A percentile compares a stretch with the other conserved stretches of the same genome.
These are phyloP conservation scores for Petunia axillaris DNA, from an alignment of 257 asterid species.

Conservation along the genomic window DNA sequence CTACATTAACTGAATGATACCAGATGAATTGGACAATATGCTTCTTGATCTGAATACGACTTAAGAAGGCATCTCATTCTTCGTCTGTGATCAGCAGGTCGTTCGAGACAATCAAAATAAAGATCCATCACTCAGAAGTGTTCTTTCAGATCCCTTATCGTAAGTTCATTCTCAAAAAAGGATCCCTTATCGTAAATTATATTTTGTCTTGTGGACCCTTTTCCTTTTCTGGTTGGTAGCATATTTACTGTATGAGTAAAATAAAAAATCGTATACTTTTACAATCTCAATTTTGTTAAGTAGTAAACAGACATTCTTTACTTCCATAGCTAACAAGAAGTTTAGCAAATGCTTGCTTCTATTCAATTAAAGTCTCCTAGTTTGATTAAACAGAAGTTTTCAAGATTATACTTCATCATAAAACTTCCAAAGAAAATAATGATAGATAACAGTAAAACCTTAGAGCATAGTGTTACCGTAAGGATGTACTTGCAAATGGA, in stretches of 20 bases:
- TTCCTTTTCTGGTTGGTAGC: slow-evolving; percentile 14
- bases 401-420: not conserved
- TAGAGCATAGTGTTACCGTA: not conserved
- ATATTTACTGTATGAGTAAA: not conserved
- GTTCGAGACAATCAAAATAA: slow-evolving; percentile 61
- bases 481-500: not conserved
- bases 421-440: not conserved
- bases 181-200: slow-evolving; percentile 92
- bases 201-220: slow-evolving; percentile 26
- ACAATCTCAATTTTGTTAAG: not conserved
- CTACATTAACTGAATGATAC: not conserved
- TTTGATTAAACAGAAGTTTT: not conserved
- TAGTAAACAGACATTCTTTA: not conserved
- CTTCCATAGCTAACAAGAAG: not conserved
- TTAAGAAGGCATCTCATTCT: slow-evolving; percentile 39
- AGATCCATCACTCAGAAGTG: slow-evolving; percentile 90
- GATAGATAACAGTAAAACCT: not conserved
- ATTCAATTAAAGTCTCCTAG: not conserved
- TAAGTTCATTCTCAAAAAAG: slow-evolving; percentile 45
- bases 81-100: slow-evolving; percentile 61
- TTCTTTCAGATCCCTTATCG: slow-evolving; percentile 93
- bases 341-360: not conserved
- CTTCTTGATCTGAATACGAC: slow-evolving; percentile 14
- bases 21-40: not conserved
- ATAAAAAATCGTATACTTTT: not conserved